Conservation (phyloP, 441 rosid species). For the Euphorbia neoarborescens region DNA sequence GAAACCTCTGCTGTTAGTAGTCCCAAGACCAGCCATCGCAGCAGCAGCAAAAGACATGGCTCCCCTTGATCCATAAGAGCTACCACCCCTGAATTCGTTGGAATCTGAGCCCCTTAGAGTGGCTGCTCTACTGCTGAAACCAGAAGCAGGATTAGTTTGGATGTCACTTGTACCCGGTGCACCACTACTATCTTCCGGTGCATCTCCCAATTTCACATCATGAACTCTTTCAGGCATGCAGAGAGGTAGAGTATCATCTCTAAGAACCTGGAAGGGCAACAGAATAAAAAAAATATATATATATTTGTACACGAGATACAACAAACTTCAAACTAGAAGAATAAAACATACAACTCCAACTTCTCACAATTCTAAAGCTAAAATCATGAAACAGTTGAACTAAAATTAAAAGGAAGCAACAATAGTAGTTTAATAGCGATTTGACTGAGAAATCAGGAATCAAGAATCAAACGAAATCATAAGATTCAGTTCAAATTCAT, state of each 20-base stretch:
- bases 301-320: neutral
- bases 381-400: neutral
- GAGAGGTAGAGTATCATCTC: constrained; percentile 86
- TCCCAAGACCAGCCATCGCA: constrained; percentile 96
- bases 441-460: too few species aligned
- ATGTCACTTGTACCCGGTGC: constrained; percentile 49
- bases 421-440: too few species aligned
- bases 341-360: neutral
- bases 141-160: constrained; percentile 59
- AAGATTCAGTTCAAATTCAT: too few species aligned
- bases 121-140: constrained; percentile 80
- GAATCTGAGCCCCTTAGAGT: constrained; percentile 62
- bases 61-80: constrained; percentile 79
- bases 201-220: constrained; percentile 89
- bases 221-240: constrained; percentile 93
- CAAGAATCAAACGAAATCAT: too few species aligned
- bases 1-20: constrained; percentile 86
- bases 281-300: constrained; percentile 12
- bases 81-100: constrained; percentile 60
- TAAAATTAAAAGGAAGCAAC: neutral
- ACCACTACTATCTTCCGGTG: constrained; percentile 51
- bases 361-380: neutral
- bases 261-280: constrained; percentile 45
- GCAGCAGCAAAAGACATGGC: constrained; percentile 98
- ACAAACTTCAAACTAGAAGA: neutral